phyloP scores from a whole-genome alignment of 2,329 filamentous ascomycete genomes.

The Beauveria caledonica region DNA sequence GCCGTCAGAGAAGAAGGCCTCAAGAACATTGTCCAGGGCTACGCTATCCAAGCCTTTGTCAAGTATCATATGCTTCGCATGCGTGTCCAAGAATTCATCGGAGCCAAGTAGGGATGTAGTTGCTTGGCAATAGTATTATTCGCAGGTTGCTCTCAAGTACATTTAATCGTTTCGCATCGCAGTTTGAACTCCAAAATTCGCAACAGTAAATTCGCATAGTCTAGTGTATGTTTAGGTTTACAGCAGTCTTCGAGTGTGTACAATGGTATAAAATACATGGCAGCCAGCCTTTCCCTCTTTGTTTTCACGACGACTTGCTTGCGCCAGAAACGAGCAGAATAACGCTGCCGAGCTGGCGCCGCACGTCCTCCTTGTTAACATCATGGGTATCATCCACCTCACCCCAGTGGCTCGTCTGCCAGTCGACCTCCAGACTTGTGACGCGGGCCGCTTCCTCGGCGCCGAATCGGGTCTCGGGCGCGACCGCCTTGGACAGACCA shows the following conservation, averaged over 20 bases:
- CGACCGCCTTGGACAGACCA: conserved; percentile 32
- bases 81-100: background rate
- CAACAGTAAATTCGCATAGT: background rate
- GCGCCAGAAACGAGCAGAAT: conserved; percentile 68
- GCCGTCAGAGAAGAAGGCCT: background rate
- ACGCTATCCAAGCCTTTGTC: conserved; percentile 4
- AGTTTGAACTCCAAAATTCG: background rate
- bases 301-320: conserved; percentile 18
- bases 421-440: conserved; percentile 75
- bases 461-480: conserved; percentile 43
- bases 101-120: background rate
- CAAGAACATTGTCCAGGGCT: conserved; percentile 1
- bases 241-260: background rate
- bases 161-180: background rate
- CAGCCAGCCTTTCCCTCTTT: background rate
- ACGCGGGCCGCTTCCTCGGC: conserved; percentile 75
- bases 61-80: conserved; percentile 7
- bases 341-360: conserved; percentile 80
- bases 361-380: conserved; percentile 84
- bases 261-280: conserved; percentile 1
- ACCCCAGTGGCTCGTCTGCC: conserved; percentile 88
- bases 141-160: too few species aligned
- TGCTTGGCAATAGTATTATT: background rate
- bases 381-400: conserved; percentile 98
- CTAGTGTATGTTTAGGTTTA: background rate